phyloP scores from a whole-genome alignment of 2,329 filamentous ascomycete species.

The Xylariaceae sp. region DNA sequence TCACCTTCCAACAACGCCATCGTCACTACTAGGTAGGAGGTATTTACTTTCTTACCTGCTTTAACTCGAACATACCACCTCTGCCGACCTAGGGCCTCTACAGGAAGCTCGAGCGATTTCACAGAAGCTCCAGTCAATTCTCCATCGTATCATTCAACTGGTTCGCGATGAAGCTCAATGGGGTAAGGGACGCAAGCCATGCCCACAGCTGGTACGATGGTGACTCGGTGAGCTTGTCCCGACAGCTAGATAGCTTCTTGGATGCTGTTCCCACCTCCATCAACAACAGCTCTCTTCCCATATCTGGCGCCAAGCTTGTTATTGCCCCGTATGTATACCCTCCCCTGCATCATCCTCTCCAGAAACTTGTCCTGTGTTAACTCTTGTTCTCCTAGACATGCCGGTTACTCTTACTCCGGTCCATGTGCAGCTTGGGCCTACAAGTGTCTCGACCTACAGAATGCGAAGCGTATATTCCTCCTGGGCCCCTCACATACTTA shows the following conservation, averaged over 20 bases:
- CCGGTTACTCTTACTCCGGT: slow-evolving; percentile 89
- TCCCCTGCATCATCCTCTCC: background rate
- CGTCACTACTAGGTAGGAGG: too few species aligned
- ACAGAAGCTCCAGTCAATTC: too few species aligned
- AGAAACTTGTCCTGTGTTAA: slow-evolving; percentile 2
- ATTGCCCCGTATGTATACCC: slow-evolving; percentile 77
- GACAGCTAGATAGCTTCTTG: slow-evolving; percentile 73
- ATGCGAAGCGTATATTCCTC: slow-evolving; percentile 82
- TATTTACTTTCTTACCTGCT: too few species aligned
- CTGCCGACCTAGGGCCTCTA: too few species aligned
- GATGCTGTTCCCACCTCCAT: slow-evolving; percentile 62
- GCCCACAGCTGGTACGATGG: slow-evolving; percentile 85
- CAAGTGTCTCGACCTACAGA: slow-evolving; percentile 76
- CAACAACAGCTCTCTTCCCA: slow-evolving; percentile 58
- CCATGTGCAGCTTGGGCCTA: slow-evolving; percentile 93
- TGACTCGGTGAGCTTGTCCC: slow-evolving; percentile 53
- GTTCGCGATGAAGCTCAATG: slow-evolving; percentile 24
- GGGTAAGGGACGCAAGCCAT: slow-evolving; percentile 59
- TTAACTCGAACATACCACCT: too few species aligned
- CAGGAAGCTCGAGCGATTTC: too few species aligned
- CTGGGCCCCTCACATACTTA: slow-evolving; percentile 90
- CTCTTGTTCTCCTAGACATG: slow-evolving; percentile 59
- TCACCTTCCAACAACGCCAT: too few species aligned
- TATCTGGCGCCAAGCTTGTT: slow-evolving; percentile 72
- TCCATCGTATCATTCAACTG: too few species aligned